Conservation (phyloP, 2,329 filamentous ascomycete species). For the Penicillium fuscoglaucum region DNA sequence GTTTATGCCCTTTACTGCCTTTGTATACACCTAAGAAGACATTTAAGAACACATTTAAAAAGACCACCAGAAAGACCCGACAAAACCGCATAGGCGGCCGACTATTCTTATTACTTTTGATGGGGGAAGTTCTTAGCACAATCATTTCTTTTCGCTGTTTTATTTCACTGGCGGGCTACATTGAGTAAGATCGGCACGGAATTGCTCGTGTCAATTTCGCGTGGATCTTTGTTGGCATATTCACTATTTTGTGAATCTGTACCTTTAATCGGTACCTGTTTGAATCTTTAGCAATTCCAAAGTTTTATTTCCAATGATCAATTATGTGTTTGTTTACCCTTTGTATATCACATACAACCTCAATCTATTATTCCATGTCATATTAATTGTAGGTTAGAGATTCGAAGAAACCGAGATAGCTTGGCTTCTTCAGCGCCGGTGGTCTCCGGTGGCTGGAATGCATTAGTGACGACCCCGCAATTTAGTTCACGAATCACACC, state of each 20-base stretch:
- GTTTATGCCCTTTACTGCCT: no score
- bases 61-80: no score
- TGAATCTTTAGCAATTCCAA: neutral
- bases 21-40: no score
- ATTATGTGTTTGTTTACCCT: neutral
- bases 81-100: no score
- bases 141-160: neutral
- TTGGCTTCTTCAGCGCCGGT: neutral
- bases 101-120: neutral
- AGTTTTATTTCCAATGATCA: no score
- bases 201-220: neutral
- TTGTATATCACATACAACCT: neutral
- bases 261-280: neutral
- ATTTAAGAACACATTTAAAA: no score
- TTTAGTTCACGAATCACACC: neutral
- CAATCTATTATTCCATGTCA: neutral
- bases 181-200: neutral
- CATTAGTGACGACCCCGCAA: conserved; percentile 1
- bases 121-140: neutral
- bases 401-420: neutral
- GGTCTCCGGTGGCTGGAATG: conserved; percentile 2
- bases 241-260: neutral
- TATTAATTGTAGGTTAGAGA: neutral
- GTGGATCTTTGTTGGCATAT: neutral
- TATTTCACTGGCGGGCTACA: neutral